Percentiles rank a stretch among this genome's conserved stretches.
Conservation (phyloP, 805 yeast species). For the Debaryomyces tyrocola region DNA sequence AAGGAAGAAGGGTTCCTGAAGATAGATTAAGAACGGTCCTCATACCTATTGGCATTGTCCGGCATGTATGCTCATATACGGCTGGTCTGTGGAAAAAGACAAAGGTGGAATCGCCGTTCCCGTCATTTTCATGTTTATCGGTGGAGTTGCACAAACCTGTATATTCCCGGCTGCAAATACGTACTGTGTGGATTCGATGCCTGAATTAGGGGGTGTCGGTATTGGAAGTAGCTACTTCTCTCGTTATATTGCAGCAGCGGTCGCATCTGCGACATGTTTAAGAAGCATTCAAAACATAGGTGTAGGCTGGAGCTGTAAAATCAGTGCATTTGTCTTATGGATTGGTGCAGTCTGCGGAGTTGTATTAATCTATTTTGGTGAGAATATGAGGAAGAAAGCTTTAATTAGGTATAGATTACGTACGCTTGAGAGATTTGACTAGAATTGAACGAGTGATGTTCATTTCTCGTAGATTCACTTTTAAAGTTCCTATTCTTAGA, state of each 20-base stretch:
- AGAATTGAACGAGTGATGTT: no score
- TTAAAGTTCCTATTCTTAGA: no score
- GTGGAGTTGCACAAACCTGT: conserved; percentile 52
- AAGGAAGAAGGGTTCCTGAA: conserved; percentile 51
- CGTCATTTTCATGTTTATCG: conserved; percentile 46
- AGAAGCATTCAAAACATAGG: conserved; percentile 49
- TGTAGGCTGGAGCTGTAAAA: conserved; percentile 56
- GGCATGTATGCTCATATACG: conserved; percentile 46
- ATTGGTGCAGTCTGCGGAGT: conserved; percentile 34
- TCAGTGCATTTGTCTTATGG: conserved; percentile 45
- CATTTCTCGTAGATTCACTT: no score
- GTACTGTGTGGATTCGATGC: conserved; percentile 59
- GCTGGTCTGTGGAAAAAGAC: conserved; percentile 50
- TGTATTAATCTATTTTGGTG: conserved; percentile 40
- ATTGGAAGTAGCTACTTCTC: conserved; percentile 54
- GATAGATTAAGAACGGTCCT: conserved; percentile 17
- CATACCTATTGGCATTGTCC: conserved; percentile 47
- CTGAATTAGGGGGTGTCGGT: conserved; percentile 54
- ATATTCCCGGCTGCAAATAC: conserved; percentile 54
- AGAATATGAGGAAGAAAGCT: conserved; percentile 18
- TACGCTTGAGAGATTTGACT: background rate
- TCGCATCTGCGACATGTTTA: conserved; percentile 51
- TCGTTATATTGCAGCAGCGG: conserved; percentile 51
- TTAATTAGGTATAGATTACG: conserved; percentile 3
- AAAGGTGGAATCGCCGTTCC: conserved; percentile 60